These are phyloP conservation scores for Amanita muscaria DNA, from an alignment of 768 basidiomycete species.

Conservation along the genomic window DNA sequence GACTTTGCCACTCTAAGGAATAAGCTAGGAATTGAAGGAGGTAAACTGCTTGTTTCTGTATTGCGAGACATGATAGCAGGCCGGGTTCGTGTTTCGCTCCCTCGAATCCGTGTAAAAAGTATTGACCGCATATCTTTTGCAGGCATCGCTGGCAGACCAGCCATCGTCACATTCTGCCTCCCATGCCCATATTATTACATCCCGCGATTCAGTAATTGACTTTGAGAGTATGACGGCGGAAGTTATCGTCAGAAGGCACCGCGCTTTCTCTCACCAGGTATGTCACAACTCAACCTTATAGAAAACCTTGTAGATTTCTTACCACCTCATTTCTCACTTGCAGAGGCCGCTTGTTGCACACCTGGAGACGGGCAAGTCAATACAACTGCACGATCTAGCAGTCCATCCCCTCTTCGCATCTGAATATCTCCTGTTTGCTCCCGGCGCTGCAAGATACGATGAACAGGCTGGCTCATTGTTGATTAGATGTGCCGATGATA, in stretches of 20 bases:
- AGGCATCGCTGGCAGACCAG: slow-evolving; percentile 50
- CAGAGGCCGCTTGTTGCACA: slow-evolving; percentile 28
- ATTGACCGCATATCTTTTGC: neutral
- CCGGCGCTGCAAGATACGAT: slow-evolving; percentile 39
- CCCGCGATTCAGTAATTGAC: slow-evolving; percentile 42
- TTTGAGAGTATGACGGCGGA: slow-evolving; percentile 50
- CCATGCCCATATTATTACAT: slow-evolving; percentile 53
- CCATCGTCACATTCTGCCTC: slow-evolving; percentile 23
- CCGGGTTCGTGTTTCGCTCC: slow-evolving; percentile 27
- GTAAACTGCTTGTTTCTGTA: slow-evolving; percentile 60
- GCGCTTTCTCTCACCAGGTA: slow-evolving; percentile 68
- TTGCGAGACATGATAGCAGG: slow-evolving; percentile 54
- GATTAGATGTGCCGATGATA: slow-evolving; percentile 45
- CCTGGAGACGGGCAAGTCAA: slow-evolving; percentile 23
- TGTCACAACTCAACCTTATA: too few species aligned
- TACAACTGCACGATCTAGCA: slow-evolving; percentile 33
- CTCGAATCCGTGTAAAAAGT: neutral
- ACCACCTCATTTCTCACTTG: neutral
- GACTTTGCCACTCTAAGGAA: slow-evolving; percentile 52
- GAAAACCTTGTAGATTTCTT: neutral
- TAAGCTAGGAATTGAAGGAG: slow-evolving; percentile 53
- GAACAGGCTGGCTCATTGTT: slow-evolving; percentile 30
- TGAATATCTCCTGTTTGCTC: slow-evolving; percentile 14
- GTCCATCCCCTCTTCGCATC: slow-evolving; percentile 10
- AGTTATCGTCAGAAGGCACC: slow-evolving; percentile 43